These are phyloP conservation scores for Auricularia auricula-judae DNA, from an alignment of 768 basidiomycete species.

Conservation along the genomic window DNA sequence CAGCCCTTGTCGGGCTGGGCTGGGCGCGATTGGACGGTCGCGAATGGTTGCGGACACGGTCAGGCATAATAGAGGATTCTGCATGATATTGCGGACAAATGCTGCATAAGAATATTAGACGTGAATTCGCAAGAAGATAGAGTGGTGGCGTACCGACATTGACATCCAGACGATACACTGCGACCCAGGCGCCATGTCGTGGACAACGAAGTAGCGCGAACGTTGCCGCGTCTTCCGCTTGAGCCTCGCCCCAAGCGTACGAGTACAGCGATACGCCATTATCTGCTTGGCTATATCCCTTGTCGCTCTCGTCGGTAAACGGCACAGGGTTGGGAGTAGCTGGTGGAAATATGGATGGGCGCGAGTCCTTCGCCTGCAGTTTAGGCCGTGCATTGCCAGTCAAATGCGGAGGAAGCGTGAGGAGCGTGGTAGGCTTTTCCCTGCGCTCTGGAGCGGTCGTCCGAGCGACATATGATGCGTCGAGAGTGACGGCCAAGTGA, in stretches of 20 bases:
- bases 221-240: conserved; percentile 30
- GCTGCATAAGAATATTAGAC: conserved; percentile 31
- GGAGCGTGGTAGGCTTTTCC: conserved; percentile 23
- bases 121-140: background rate
- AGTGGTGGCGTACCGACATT: conserved; percentile 56
- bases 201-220: conserved; percentile 62
- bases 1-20: conserved; percentile 26
- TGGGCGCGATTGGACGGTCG: conserved; percentile 52
- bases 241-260: conserved; percentile 62
- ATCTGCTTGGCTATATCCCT: conserved; percentile 65
- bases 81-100: conserved; percentile 56
- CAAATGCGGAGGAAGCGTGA: conserved; percentile 21
- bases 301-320: conserved; percentile 57
- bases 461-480: conserved; percentile 53
- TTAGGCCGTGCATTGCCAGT: conserved; percentile 25
- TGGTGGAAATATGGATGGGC: conserved; percentile 69
- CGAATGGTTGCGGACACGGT: conserved; percentile 83
- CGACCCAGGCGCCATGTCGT: conserved; percentile 55
- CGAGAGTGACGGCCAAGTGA: conserved; percentile 67
- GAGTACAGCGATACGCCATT: conserved; percentile 57
- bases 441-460: conserved; percentile 36
- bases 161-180: conserved; percentile 66
- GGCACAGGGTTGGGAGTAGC: conserved; percentile 80
- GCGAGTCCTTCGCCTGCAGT: conserved; percentile 21
- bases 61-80: conserved; percentile 70